Base-by-base conservation (phyloP, 768 basidiomycete genomes). In the Lanmaoa pseudosensibilis region DNA sequence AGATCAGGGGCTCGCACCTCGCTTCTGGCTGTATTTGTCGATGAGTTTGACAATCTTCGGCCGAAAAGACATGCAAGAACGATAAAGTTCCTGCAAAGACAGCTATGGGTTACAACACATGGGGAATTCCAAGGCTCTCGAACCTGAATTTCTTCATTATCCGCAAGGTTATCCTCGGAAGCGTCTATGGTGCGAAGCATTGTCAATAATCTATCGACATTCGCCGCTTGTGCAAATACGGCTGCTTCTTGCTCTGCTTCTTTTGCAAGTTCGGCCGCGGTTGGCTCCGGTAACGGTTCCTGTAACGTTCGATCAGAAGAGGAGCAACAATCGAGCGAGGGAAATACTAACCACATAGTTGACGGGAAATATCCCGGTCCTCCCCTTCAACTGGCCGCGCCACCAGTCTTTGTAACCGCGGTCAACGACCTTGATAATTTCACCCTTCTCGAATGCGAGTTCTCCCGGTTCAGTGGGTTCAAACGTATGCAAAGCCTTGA, bases 321-420 rank as follows among this genome's bases (percentile, higher is more conserved):
- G 19, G 46, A 41, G 38, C 0, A n/a, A 32, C 9, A 8, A 15
- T 55, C 33, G 23, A 54, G 18, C 19, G 16, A 25, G 32, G 47
- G 46, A 43, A 51, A 57, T 37, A 80, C 87, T 8, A 64, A 92
- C 92, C 63, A 98, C 93, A 75, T 98, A 97, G 70, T 96, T 97
- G 19, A 96, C 92, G 0, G 96, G 96, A 73, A 98, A 98, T 46
- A 98, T 98, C 43, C 94, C 94, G 3, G 94, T 93, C 55, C 90
- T 77, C 0, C 92, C 94, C 66, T 86, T 90, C 44, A 95, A 72
- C 63, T 97, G 94, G 1, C 96, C 96, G 23, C 92, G 75, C 93
- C 94, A 98, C 96, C 96, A 98, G 68, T 97, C 94, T 64, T 92
- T 89, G 72, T 96, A 96, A 23, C 88, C 89, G 25, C 93, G 84